These are phyloP conservation scores for Funneliformis mosseae DNA, from an alignment of 192 early-diverging fungal genomes.

Conservation along the genomic window DNA sequence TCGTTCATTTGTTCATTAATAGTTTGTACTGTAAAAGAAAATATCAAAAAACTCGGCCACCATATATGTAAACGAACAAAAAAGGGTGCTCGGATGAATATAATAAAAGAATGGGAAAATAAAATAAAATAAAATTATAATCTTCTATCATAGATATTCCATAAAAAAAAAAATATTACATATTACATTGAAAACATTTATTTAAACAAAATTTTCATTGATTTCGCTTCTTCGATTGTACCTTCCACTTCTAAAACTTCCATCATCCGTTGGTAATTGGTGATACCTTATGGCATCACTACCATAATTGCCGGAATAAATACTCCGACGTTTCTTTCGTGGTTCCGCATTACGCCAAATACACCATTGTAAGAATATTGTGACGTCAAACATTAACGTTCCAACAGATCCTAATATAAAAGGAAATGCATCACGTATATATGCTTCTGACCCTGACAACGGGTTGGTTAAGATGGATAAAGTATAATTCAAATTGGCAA, in stretches of 20 bases:
- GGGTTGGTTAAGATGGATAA: constrained; percentile 52
- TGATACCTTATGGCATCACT: not conserved
- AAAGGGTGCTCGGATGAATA: too few relatives aligned
- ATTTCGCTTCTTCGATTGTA: not conserved
- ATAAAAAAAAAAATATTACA: too few relatives aligned
- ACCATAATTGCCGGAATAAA: not conserved
- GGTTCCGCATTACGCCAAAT: constrained; percentile 4
- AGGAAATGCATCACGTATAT: constrained; percentile 47
- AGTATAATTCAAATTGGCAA: constrained; percentile 71
- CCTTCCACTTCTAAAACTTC: not conserved
- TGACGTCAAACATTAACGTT: constrained; percentile 70
- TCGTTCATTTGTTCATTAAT: too few relatives aligned
- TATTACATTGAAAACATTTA: not conserved
- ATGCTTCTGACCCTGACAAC: constrained; percentile 35
- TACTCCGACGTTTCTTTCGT: not conserved
- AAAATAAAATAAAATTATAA: too few relatives aligned
- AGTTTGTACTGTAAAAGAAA: too few relatives aligned
- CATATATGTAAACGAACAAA: too few relatives aligned
- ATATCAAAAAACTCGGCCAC: too few relatives aligned
- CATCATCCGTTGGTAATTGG: not conserved
- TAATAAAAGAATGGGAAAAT: too few relatives aligned
- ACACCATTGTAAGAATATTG: constrained; percentile 61
- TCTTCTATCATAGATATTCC: too few relatives aligned
- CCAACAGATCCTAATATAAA: constrained; percentile 71
- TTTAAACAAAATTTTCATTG: not conserved